Base-by-base conservation (phyloP, 257 asterid species). In the Nicotiana benthamiana region DNA sequence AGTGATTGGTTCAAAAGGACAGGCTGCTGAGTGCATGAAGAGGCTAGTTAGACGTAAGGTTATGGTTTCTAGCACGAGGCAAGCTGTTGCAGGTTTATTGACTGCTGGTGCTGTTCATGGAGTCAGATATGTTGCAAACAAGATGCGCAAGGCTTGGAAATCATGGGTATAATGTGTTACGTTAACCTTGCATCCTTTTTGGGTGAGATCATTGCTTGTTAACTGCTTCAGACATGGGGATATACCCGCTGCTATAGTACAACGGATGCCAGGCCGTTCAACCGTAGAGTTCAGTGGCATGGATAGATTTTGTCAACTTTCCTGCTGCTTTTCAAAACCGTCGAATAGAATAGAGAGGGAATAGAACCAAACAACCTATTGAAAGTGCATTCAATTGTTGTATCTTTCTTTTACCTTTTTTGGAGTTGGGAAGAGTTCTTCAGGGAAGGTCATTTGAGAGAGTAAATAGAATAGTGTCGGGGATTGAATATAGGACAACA, bases 31-130 rank as follows among this genome's bases (percentile, higher is more conserved):
- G 77, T 90, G 90, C 83, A 56, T 90, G 84, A 87, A 78, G 67
- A 95, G 83, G 87, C 86, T 90, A 75, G 85, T 96, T 82, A 92
- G 97, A 57, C 90, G 82, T 64, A 96, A 89, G 84, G 99, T 96
- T 5, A 88, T 86, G 97, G 86, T 87, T 86, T 96, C 95, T n/a
- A 96, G 99, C 82, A 90, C 92, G 60, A 93, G 97, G 81, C 97
- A 96, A 77, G 97, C 96, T 12, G 89, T 89, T 75, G 98, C 97
- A 10, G 99, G 99, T 77, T 85, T 96, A 62, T 48, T 96, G 83
- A 94, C 95, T n/a, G 91, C 66, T 68, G 98, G 98, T 30, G 93
- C 87, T 18, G 85, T 88, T 83, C 89, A 89, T 72, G 98, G 98
- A 64, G 82, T 87, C 75, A 90, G 80, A 86, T 95, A 95, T 81